Percentiles rank a stretch among this genome's conserved stretches.
These are phyloP conservation scores for Hyaloperonospora arabidopsidis DNA, from an alignment of 352 stramenopile species.

Conservation along the genomic window DNA sequence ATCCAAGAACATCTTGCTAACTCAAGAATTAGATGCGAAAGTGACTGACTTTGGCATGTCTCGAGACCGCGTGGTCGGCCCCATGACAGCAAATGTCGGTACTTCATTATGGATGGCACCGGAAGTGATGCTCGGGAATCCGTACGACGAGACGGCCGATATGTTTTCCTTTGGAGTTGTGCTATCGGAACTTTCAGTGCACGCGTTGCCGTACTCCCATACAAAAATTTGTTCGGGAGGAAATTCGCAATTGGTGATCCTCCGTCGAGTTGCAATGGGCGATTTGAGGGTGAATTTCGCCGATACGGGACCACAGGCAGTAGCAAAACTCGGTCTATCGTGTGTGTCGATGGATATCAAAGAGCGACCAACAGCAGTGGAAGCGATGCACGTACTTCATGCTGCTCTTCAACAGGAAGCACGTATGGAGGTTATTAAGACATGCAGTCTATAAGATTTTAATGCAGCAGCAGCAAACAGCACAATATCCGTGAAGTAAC, in stretches of 20 bases:
- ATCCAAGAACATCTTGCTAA: conserved; percentile 33
- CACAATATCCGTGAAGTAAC: too few species aligned
- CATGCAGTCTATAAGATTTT: too few species aligned
- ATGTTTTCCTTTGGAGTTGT: conserved; percentile 38
- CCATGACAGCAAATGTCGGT: conserved; percentile 30
- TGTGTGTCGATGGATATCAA: conserved; percentile 1
- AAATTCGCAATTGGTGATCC: conserved; percentile 20
- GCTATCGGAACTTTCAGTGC: conserved; percentile 31
- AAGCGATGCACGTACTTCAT: too few species aligned
- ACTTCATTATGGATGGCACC: conserved; percentile 31
- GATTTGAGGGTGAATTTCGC: conserved; percentile 22
- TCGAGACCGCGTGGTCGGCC: conserved; percentile 20
- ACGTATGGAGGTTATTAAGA: too few species aligned
- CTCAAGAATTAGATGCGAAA: conserved; percentile 24
- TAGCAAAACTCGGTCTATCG: conserved; percentile 15
- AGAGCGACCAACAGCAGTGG: too few species aligned
- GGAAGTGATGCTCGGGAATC: conserved; percentile 13
- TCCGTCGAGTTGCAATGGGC: conserved; percentile 11
- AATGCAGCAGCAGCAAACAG: too few species aligned
- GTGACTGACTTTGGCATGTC: conserved; percentile 41
- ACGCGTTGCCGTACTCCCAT: conserved; percentile 19
- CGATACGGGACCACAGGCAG: conserved; percentile 1
- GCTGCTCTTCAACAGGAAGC: too few species aligned
- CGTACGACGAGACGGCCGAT: conserved; percentile 34
- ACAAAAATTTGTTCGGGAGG: conserved; percentile 9